Evolutionary conservation across 2,329 filamentous ascomycete species (phyloP), one percentile per base, ranked within the genome.

Genomic region (Colletotrichum sp.): DNA sequence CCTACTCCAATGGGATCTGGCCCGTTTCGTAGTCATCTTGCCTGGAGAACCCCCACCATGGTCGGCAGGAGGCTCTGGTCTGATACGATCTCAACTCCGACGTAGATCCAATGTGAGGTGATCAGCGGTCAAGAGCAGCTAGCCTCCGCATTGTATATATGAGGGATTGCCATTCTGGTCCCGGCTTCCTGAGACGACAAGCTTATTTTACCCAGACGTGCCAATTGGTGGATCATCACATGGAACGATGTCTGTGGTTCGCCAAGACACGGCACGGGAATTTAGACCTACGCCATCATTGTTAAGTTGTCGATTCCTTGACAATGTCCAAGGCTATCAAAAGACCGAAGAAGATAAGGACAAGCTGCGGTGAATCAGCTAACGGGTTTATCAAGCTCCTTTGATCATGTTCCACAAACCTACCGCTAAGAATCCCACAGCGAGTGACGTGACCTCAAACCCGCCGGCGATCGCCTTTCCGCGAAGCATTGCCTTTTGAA

Each of bases 401-500:
- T 12, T 44, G 39, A 3, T 44, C 9, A 69, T 39, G 30, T 24
- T 12, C 6, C 15, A 21, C 18, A 66, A 72, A 32, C 79, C 36
- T 75, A 80, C 79, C 49, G 26, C 55, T 18, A 78, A 44, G 18
- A 76, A 72, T 3, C 70, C 73, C 16, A 71, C 16, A 4, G 65
- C 77, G 15, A 78, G 60, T 8, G 74, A 79, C n/a, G 59, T 66
- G 18, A 84, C 67, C 66, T 84, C 83, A 39, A 82, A 78, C 0
- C 84, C 84, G 8, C 84, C 82, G 10, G 78, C 76, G 32, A 85
- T 76, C 8, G 83, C 80, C 60, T 81, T 82, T 0, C 83, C 83
- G 12, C 72, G 63, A 36, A 83, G 76, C 62, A 86, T 79, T 4
- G 78, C 79, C 9, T 78, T 67, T 59, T 85, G 84, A 44, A 82